Conservation (phyloP, 306 rosid genomes). For the Castanospermum australe region DNA sequence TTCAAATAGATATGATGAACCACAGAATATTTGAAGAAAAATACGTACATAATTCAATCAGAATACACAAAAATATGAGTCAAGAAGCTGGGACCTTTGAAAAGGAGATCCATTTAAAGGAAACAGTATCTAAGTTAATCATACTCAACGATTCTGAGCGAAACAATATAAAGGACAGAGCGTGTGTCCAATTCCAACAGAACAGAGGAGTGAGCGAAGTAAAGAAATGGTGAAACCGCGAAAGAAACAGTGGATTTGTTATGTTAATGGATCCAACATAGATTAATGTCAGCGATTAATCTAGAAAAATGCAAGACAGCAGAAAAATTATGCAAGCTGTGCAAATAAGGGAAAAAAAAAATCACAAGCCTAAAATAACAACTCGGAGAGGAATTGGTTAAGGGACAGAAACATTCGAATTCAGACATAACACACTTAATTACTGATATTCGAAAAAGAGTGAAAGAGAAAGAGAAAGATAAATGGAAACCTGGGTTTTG, state of each 20-base stretch:
- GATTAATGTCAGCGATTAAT: no score
- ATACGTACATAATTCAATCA: background rate
- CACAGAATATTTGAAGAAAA: background rate
- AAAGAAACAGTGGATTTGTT: no score
- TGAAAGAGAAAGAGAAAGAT: background rate
- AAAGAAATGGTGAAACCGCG: no score
- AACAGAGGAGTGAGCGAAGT: background rate
- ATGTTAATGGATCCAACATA: no score
- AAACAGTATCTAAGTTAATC: background rate
- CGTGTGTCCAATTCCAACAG: background rate
- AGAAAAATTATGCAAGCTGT: no score
- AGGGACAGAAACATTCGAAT: background rate
- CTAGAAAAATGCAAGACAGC: no score
- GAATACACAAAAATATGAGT: background rate
- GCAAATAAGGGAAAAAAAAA: no score
- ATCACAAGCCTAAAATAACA: no score
- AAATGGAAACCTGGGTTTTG: constrained; percentile 36
- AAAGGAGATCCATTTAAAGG: background rate
- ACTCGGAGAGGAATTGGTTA: no score
- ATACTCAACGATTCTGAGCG: background rate
- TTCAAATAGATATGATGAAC: background rate
- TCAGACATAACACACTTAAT: background rate
- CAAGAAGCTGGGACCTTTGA: background rate
- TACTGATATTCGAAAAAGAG: background rate
- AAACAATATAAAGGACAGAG: background rate